These are phyloP conservation scores for Fusarium siculi DNA, from an alignment of 2,329 filamentous ascomycete genomes.

Conservation along the genomic window DNA sequence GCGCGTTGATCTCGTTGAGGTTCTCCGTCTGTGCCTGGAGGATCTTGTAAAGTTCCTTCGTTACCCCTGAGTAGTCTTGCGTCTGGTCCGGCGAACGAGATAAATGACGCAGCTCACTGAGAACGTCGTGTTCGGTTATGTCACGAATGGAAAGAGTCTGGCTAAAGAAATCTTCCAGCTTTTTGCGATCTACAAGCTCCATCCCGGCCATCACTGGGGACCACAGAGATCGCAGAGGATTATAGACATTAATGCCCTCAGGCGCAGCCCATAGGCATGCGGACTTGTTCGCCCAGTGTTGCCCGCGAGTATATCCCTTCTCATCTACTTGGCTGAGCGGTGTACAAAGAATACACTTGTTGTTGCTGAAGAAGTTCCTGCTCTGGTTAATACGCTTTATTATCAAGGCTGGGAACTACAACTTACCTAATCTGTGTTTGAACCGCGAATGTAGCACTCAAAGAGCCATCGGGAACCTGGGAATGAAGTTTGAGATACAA, in stretches of 20 bases:
- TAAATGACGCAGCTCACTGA: background rate
- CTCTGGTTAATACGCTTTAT: fast-evolving
- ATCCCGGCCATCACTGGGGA: background rate
- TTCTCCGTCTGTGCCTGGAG: background rate
- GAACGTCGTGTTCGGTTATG: background rate
- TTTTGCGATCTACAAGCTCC: background rate
- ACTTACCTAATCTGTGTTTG: background rate
- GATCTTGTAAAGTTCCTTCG: background rate
- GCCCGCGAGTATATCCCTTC: too few species aligned
- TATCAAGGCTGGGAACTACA: fast-evolving
- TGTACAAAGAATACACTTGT: background rate
- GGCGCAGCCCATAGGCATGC: background rate
- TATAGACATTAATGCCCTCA: background rate
- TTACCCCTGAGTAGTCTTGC: background rate
- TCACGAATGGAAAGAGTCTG: background rate
- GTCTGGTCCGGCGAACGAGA: background rate
- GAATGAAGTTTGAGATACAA: background rate
- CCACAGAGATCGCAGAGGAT: background rate
- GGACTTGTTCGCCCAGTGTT: too few species aligned
- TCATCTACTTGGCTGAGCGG: background rate
- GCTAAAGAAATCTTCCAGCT: background rate
- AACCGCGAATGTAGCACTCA: fast-evolving
- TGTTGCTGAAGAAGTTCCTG: background rate
- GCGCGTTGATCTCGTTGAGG: background rate
- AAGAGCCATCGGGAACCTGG: background rate